Evolutionary conservation across 2,329 filamentous ascomycete genomes (phyloP).

Genomic region (Colletotrichum spinosum): DNA sequence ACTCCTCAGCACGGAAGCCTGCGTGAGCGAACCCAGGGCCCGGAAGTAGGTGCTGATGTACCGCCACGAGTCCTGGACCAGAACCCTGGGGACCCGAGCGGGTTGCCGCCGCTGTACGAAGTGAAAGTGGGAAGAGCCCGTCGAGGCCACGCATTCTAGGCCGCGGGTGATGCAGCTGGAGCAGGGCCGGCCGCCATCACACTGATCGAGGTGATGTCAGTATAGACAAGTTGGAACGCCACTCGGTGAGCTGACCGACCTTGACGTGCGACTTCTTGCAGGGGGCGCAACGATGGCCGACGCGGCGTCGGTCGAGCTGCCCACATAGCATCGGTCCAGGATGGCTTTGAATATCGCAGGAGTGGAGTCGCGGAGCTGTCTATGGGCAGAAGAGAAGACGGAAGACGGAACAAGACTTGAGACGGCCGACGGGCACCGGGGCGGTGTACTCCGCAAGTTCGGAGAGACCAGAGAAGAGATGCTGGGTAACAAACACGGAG

Average conservation of each 20-base stretch:
- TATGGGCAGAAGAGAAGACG: too few species aligned
- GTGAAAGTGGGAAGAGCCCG: background rate
- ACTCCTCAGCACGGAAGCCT: conserved; percentile 4
- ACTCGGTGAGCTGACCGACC: background rate
- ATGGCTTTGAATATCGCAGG: background rate
- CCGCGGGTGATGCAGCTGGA: conserved; percentile 7
- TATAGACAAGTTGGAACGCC: too few species aligned
- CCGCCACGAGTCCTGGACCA: conserved; percentile 17
- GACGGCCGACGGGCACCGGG: too few species aligned
- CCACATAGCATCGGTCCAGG: conserved; percentile 25
- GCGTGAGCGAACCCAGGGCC: conserved; percentile 3
- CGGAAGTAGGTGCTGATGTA: conserved; percentile 21
- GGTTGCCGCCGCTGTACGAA: conserved; percentile 2
- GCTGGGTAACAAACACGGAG: too few species aligned
- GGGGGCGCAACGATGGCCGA: conserved; percentile 8
- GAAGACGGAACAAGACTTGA: too few species aligned
- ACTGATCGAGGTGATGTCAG: background rate
- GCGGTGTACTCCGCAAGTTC: too few species aligned
- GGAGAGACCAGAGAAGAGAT: too few species aligned
- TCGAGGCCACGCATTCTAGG: conserved; percentile 5
- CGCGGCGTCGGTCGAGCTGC: conserved; percentile 24
- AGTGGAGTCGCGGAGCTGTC: background rate
- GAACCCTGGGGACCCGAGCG: background rate
- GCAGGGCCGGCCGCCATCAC: conserved; percentile 18
- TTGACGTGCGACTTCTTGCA: conserved; percentile 18